Evolutionary conservation across 352 stramenopile genomes (phyloP), one percentile per base, ranked within the genome.

Genomic region (Lagenidium giganteum): DNA sequence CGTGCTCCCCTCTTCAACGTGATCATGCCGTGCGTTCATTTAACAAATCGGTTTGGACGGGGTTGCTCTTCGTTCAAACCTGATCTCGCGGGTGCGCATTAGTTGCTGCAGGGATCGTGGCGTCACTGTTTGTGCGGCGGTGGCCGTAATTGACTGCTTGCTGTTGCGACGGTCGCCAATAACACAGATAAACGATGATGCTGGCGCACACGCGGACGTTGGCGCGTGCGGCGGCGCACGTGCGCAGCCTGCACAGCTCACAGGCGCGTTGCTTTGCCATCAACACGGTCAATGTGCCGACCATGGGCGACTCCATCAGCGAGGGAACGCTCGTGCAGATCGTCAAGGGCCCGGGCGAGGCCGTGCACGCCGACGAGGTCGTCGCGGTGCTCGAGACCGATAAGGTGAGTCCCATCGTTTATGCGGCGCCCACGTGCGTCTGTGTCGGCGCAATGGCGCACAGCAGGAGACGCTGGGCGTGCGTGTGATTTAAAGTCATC

Each of bases 361-460:
- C 74, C 23, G 91, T 99, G 27, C 63, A 95, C 29, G 79, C 83
- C 21, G 96, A 99, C 71, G 96, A 99, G 35, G 95, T 99, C 24
- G 88, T 99, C 11, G 79, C 96, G n/a, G 84, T 98, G 36, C 76
- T 99, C 21, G 97, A 99, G 78, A 99, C 97, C 1, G 97, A 99
- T 64, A 99, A 99, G 78, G 96, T 99, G 13, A 59, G 68, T n/a
- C n/a, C n/a, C n/a, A n/a, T n/a, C n/a, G n/a, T n/a, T n/a, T n/a
- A n/a, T n/a, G n/a, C n/a, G n/a, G n/a, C n/a, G n/a, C n/a, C n/a
- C n/a, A 14, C 0, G 16, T 14, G 13, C n/a, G n/a, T 24, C 28
- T 31, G 22, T 47, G 3, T 16, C 4, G 35, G 3, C 13, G 4
- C 30, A 40, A 32, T 14, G 27, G 11, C 3, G 18, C 22, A 40